Base-by-base conservation (phyloP, 1,284 basidiomycete genomes). In the Pseudomicrostroma phylloplanum region DNA sequence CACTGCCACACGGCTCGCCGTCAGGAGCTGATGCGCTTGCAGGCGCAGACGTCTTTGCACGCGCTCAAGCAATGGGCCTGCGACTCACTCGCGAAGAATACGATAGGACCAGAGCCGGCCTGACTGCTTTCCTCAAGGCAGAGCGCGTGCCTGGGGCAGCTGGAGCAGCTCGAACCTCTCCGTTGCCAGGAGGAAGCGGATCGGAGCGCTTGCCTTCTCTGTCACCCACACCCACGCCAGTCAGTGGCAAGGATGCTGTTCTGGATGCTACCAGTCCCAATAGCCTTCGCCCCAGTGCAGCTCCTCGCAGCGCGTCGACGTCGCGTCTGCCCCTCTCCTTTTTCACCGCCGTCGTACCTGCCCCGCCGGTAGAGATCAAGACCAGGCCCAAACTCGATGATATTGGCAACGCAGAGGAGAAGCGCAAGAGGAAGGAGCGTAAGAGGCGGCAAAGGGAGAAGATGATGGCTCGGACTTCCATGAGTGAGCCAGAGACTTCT, bases 61-160 rank as follows among this genome's bases (percentile, higher is more conserved):
- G 71, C 23, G 76, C 76, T 9, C 73, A 75, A 41, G 76, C 75
- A 0, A 71, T 76, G 60, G 77, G 77, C 40, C 62, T 77, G 17
- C 65, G 67, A 11, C 66, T 78, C 26, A 72, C 73, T 1, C 67
- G 77, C 30, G 71, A 76, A 56, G 76, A 79, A 56, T 74, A 70
- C 59, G 77, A 77, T 53, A 64, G 76, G 30, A 74, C 73, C 6
- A 69, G 74, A 36, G 73, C 72, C 0, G 76, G 76, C 26, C 70
- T 79, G 3, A 63, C 72, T 8, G 77, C 77, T 17, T 77, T 79
- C 56, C 70, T 79, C 61, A 70, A 71, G 36, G 76, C 76, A 0
- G 71, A 77, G 39, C 69, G 74, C 23, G 54, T 66, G 21, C 67
- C 30, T 3, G 30, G 30, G 9, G 30, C 30, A 36, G 30, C 30